Evolutionary conservation across 257 asterid genomes (phyloP).

Genomic region (Solanum corneliomulleri): DNA sequence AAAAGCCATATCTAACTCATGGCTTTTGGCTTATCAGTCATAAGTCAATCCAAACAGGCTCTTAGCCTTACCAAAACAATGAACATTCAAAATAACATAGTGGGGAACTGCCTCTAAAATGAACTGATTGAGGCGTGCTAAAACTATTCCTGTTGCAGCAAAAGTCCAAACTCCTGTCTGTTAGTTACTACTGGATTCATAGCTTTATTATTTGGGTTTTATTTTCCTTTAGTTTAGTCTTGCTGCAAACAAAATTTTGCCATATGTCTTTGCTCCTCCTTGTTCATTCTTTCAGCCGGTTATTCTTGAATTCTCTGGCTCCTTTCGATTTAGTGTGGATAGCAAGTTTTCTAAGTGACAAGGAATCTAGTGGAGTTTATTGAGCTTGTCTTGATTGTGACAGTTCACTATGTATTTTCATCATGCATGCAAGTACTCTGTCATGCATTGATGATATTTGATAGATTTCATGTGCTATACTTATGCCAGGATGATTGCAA

Average conservation of each 20-base stretch:
- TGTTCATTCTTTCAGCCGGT: neutral
- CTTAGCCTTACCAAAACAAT: neutral
- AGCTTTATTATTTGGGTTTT: neutral
- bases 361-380: neutral
- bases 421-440: neutral
- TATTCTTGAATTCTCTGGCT: neutral
- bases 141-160: neutral
- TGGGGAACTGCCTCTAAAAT: neutral
- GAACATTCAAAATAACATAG: neutral
- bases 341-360: neutral
- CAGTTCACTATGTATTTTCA: neutral
- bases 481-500: slow-evolving; percentile 69
- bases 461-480: slow-evolving; percentile 12
- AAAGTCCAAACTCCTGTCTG: neutral
- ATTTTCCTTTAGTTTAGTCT: neutral
- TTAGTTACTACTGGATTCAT: neutral
- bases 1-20: neutral
- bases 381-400: neutral
- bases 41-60: neutral
- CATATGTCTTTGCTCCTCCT: neutral
- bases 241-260: neutral
- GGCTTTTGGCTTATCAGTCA: neutral
- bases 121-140: neutral
- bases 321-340: neutral
- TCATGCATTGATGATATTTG: slow-evolving; percentile 9